Conservation (phyloP, 305 asterid genomes). For the Fraxinus paxiana region DNA sequence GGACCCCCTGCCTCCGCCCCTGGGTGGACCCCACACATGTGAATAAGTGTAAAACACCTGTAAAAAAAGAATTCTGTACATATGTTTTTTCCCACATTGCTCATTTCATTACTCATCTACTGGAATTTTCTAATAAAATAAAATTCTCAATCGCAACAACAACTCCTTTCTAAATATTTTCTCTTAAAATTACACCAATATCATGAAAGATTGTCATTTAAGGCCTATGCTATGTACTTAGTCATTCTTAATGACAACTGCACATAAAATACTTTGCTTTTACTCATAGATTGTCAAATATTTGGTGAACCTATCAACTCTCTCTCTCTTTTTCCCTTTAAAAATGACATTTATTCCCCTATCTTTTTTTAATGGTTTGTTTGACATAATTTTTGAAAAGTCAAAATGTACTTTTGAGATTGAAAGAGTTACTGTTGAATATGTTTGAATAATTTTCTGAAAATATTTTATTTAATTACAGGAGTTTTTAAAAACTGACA, state of each 20-base stretch:
- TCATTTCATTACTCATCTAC: neutral
- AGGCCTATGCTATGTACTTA: neutral
- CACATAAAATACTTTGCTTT: neutral
- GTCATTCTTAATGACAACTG: neutral
- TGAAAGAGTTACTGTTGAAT: too few relatives aligned
- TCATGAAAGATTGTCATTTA: neutral
- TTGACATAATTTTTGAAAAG: neutral
- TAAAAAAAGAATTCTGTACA: too few relatives aligned
- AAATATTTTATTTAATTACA: too few relatives aligned
- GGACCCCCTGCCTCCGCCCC: too few relatives aligned
- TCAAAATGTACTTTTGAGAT: too few relatives aligned
- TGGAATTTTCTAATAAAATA: neutral
- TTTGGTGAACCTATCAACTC: neutral
- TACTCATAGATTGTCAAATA: neutral
- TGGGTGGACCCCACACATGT: too few relatives aligned
- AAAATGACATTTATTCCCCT: neutral
- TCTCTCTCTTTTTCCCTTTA: too few relatives aligned
- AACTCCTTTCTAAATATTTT: neutral
- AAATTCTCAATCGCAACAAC: neutral
- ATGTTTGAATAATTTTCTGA: too few relatives aligned
- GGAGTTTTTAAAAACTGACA: too few relatives aligned
- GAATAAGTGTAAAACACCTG: too few relatives aligned
- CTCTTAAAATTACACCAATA: neutral
- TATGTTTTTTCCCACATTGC: too few relatives aligned
- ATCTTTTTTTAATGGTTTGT: conserved; percentile 2